Percentiles rank a stretch among this genome's conserved stretches.
Evolutionary conservation across 1,284 basidiomycete genomes (phyloP).

Genomic region (Blastosporella zonata): DNA sequence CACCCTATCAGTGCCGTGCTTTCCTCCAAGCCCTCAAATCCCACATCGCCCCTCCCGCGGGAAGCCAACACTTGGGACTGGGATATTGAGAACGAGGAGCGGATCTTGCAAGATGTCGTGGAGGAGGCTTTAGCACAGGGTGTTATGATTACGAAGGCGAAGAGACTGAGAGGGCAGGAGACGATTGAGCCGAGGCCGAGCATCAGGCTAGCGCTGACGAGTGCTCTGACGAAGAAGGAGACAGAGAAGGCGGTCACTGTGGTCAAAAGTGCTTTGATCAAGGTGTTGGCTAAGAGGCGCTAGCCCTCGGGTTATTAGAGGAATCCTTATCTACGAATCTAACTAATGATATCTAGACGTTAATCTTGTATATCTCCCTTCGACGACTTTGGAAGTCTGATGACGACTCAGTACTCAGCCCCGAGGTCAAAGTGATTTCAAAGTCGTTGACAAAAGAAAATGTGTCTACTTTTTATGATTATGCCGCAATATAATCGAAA

Average conservation of each 20-base stretch:
- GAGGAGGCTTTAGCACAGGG: conserved; percentile 79
- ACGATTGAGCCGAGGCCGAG: conserved; percentile 81
- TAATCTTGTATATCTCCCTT: background rate
- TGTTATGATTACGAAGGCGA: conserved; percentile 80
- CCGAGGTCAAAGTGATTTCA: too few species aligned
- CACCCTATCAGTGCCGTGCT: conserved; percentile 25
- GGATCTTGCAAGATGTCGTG: conserved; percentile 82
- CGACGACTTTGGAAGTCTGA: background rate
- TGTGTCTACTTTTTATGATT: too few species aligned
- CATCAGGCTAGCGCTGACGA: conserved; percentile 79
- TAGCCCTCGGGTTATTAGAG: background rate
- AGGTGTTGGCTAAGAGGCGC: conserved; percentile 48
- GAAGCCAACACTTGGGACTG: conserved; percentile 38
- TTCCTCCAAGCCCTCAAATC: conserved; percentile 39
- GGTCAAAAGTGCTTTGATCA: conserved; percentile 73
- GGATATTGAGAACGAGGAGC: conserved; percentile 73
- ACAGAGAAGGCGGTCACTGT: conserved; percentile 83
- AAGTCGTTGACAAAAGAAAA: too few species aligned
- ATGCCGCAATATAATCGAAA: too few species aligned
- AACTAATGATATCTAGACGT: background rate
- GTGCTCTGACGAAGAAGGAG: conserved; percentile 84
- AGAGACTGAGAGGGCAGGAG: conserved; percentile 81
- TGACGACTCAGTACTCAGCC: too few species aligned
- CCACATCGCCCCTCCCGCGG: conserved; percentile 25
- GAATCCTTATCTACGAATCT: background rate